These are phyloP conservation scores for Aspergillus puulaauensis DNA, from an alignment of 2,329 filamentous ascomycete species.

Conservation along the genomic window DNA sequence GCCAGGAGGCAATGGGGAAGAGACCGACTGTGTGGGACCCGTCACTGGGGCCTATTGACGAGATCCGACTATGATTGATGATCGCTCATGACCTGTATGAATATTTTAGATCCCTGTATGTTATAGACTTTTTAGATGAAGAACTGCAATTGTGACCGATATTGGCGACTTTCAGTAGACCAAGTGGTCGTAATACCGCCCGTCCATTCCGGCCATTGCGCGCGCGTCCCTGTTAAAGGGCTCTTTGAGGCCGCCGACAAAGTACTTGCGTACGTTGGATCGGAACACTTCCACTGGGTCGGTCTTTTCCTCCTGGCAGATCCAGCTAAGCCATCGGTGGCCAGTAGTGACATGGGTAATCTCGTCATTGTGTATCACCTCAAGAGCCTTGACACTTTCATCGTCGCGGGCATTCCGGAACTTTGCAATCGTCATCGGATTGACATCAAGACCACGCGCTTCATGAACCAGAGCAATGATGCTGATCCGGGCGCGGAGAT, in stretches of 20 bases:
- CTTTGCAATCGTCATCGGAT: constrained; percentile 50
- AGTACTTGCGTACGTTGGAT: constrained; percentile 44
- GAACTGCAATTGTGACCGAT: neutral
- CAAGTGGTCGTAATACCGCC: constrained; percentile 41
- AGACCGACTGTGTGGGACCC: constrained; percentile 13
- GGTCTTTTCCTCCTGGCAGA: constrained; percentile 46
- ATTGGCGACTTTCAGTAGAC: neutral
- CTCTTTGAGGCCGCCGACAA: constrained; percentile 43
- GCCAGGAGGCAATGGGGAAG: constrained; percentile 8
- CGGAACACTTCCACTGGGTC: constrained; percentile 49
- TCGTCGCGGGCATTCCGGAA: constrained; percentile 43
- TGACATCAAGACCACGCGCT: constrained; percentile 48
- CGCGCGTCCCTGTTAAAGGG: constrained; percentile 49
- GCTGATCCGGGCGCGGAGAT: constrained; percentile 48
- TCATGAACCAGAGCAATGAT: constrained; percentile 51
- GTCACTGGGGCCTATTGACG: constrained; percentile 7
- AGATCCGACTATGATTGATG: constrained; percentile 8
- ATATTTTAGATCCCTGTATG: neutral
- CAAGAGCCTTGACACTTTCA: constrained; percentile 44
- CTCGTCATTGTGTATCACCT: constrained; percentile 50
- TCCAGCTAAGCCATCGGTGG: constrained; percentile 50
- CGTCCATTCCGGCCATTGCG: constrained; percentile 46
- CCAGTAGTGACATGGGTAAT: constrained; percentile 52
- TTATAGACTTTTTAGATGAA: neutral
- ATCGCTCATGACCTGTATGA: neutral